Percentiles rank a stretch among this genome's conserved stretches.
These are phyloP conservation scores for Zasmidium citrigriseum DNA, from an alignment of 2,329 filamentous ascomycete genomes.

Conservation along the genomic window DNA sequence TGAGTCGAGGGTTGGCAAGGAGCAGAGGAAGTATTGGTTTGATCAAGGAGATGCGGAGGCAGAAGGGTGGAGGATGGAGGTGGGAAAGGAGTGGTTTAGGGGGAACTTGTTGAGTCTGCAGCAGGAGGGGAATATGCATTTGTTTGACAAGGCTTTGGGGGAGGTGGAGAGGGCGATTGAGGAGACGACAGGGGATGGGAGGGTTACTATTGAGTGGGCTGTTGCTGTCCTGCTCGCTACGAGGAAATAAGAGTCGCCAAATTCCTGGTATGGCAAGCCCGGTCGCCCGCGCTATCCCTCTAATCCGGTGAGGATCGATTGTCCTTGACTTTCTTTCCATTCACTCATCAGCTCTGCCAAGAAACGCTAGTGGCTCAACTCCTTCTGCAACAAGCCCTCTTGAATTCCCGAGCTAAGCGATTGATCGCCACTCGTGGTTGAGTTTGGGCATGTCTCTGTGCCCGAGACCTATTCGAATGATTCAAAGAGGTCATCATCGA, in stretches of 20 bases:
- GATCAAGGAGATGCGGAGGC: background rate
- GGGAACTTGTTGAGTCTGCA: background rate
- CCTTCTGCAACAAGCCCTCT: background rate
- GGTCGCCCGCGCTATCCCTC: too few species aligned
- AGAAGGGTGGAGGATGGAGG: conserved; percentile 2
- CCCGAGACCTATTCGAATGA: too few species aligned
- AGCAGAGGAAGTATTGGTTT: conserved; percentile 7
- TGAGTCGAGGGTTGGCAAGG: background rate
- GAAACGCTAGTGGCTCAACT: background rate
- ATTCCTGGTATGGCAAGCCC: too few species aligned
- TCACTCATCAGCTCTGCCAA: background rate
- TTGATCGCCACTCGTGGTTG: too few species aligned
- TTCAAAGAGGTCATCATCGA: too few species aligned
- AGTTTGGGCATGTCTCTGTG: too few species aligned
- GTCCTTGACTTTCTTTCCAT: too few species aligned
- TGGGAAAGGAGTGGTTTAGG: background rate
- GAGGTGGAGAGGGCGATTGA: background rate
- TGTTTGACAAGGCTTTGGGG: background rate
- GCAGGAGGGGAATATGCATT: background rate
- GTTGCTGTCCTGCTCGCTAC: background rate
- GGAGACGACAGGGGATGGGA: background rate
- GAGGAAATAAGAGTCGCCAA: conserved; percentile 1
- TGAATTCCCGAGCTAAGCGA: background rate
- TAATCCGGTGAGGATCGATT: too few species aligned
- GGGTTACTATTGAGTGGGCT: background rate